Evolutionary conservation across 2,329 filamentous ascomycete genomes (phyloP).

Genomic region (Aspergillus sp.): DNA sequence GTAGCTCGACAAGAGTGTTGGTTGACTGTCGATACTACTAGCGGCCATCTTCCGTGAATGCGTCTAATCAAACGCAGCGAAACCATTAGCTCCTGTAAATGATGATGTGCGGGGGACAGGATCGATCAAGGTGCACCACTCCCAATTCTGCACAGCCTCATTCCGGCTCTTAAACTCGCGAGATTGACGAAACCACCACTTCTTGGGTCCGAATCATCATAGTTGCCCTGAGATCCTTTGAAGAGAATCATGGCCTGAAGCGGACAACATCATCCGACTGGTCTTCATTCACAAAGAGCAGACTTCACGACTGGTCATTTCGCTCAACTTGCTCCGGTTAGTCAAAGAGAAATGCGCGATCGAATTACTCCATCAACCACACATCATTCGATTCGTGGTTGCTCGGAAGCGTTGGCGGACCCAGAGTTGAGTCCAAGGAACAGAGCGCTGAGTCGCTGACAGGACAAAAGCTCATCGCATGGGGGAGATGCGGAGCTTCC

Average conservation of each 20-base stretch:
- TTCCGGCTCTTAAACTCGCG: slow-evolving; percentile 22
- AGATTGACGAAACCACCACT: slow-evolving; percentile 16
- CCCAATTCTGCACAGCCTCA: slow-evolving; percentile 36
- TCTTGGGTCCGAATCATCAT: slow-evolving; percentile 1
- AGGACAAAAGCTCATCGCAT: slow-evolving; percentile 11
- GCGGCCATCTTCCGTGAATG: slow-evolving; percentile 1
- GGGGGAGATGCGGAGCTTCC: slow-evolving; percentile 17
- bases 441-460: slow-evolving; percentile 8
- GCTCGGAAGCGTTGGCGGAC: slow-evolving; percentile 26
- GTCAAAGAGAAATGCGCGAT: background rate
- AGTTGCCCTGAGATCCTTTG: background rate
- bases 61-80: slow-evolving; percentile 24
- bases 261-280: slow-evolving; percentile 22
- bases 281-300: slow-evolving; percentile 8
- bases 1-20: slow-evolving; percentile 6
- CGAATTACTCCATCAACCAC: slow-evolving; percentile 7
- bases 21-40: background rate
- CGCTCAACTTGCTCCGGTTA: background rate
- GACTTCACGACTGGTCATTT: background rate
- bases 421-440: slow-evolving; percentile 30
- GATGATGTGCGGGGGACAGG: slow-evolving; percentile 30
- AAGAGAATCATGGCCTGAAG: slow-evolving; percentile 8
- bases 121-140: slow-evolving; percentile 27
- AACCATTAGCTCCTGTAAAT: slow-evolving; percentile 23
- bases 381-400: slow-evolving; percentile 9